phyloP scores from a whole-genome alignment of 2,329 filamentous ascomycete genomes.

The Diaporthe ampelina region DNA sequence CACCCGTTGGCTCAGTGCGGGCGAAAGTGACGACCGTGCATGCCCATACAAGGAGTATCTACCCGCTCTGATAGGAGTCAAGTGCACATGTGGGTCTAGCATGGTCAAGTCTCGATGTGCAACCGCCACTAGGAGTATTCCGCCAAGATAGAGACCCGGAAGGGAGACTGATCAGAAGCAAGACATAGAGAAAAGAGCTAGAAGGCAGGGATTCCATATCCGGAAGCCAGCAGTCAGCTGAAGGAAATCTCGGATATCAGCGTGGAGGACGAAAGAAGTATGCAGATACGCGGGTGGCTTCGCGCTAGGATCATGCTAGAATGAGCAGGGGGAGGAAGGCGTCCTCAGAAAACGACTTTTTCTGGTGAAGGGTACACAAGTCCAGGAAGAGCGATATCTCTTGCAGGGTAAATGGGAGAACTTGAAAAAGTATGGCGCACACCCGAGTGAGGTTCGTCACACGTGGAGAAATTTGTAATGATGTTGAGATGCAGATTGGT shows the following conservation, averaged over 20 bases:
- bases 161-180: conserved; percentile 7
- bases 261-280: not conserved
- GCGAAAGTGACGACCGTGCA: not conserved
- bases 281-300: conserved; percentile 5
- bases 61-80: not conserved
- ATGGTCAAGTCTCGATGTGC: not conserved
- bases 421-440: not conserved
- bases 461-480: not conserved
- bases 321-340: not conserved
- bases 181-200: conserved; percentile 10
- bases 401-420: conserved; percentile 1
- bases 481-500: not conserved
- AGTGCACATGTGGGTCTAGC: not conserved
- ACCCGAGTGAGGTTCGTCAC: not conserved
- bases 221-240: conserved; percentile 34
- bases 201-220: not conserved
- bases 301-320: not conserved
- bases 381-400: not conserved
- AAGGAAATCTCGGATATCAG: conserved; percentile 31
- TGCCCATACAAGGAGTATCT: not conserved
- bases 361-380: not conserved
- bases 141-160: not conserved
- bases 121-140: not conserved
- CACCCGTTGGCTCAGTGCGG: not conserved
- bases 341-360: conserved; percentile 1